Base-by-base conservation (phyloP, 139 green algal genomes). In the Volvox africanus region DNA sequence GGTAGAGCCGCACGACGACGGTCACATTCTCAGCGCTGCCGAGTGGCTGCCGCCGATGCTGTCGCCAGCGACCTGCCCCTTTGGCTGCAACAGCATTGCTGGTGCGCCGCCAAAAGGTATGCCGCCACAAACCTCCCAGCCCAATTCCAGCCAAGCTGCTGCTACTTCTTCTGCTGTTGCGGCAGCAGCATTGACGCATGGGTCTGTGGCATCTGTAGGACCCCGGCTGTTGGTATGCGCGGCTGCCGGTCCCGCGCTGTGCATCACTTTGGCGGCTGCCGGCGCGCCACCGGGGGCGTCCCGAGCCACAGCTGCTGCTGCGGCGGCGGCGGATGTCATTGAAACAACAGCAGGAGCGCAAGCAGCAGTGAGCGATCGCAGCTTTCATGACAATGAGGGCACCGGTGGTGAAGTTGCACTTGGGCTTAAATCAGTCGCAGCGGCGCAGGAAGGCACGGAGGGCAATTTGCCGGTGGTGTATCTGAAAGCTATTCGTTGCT, bases 221-320 rank as follows among this genome's bases (percentile, higher is more conserved):
- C 28, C 21, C n/a, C 73, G 73, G 19, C 86, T 90, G 73, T 32
- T 90, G n/a, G 35, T 90, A 26, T 90, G 86, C 33, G 35, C 86
- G 13, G 71, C 86, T n/a, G 26, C 32, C 20, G 86, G 73, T 16
- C 32, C 61, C 14, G 85, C 73, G 37, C 37, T 89, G 69, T 82
- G 44, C 44, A 36, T 89, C 28, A 75, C 82, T 30, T 19, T 79
- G 17, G 11, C 61, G 18, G 50, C 75, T 30, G 22, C 32, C 16
- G 33, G 2, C 21, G 62, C 82, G 61, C 20, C 2, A 67, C 17
- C 81, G 61, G 81, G 0, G 30, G 28, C n/a, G 55, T 61, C 81
- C 12, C 61, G 17, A 32, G 61, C 61, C 30, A 33, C n/a, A n/a
- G 30, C 30, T 67, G n/a, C 30, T 61, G 13, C 30, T 61, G 61